Evolutionary conservation across 2,329 filamentous ascomycete species (phyloP), one percentile per base, ranked within the genome.

Genomic region (Neocucurbitaria cava): DNA sequence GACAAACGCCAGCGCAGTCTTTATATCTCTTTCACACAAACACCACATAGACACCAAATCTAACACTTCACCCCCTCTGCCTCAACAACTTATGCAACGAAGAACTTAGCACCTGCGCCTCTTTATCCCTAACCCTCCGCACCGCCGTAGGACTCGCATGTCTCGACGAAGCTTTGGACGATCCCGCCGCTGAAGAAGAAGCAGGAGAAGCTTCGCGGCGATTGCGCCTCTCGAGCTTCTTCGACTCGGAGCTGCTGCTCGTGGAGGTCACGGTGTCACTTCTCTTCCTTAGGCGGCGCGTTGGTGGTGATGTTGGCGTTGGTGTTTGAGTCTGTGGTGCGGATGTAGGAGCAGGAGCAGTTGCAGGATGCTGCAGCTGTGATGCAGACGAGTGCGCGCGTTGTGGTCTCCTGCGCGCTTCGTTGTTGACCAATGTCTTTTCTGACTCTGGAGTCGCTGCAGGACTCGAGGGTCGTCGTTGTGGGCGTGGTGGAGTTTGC

Each of bases 191-290:
- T n/a, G n/a, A n/a, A n/a, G 46, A 43, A 1, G 47, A 51, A 13
- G 36, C 52, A 8, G 56, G 55, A 10, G 58, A 61, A 20, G 36
- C 52, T 24, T 59, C 56, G 5, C 54, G 45, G 10, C 57, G 52
- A n/a, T n/a, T n/a, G 21, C 58, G 48, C 20, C 54, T 47, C 10
- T 39, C 13, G 20, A 56, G 43, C 13, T 48, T 56, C 24, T 53
- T 57, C 3, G 51, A 49, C 33, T 66, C 64, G 3, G 52, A 40
- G 3, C 62, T 62, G 18, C 62, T 62, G 18, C 50, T 35, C 15
- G 56, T 46, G 15, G 62, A 65, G 24, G 39, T 65, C 35, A 65
- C 47, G 3, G 65, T 68, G 42, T 68, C 62, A 30, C 65, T 67
- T 17, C 64, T 52, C 38, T 65, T 68, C 30, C 64, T 57, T 3